These are phyloP conservation scores for Plasmopara muralis DNA, from an alignment of 352 stramenopile genomes.

Conservation along the genomic window DNA sequence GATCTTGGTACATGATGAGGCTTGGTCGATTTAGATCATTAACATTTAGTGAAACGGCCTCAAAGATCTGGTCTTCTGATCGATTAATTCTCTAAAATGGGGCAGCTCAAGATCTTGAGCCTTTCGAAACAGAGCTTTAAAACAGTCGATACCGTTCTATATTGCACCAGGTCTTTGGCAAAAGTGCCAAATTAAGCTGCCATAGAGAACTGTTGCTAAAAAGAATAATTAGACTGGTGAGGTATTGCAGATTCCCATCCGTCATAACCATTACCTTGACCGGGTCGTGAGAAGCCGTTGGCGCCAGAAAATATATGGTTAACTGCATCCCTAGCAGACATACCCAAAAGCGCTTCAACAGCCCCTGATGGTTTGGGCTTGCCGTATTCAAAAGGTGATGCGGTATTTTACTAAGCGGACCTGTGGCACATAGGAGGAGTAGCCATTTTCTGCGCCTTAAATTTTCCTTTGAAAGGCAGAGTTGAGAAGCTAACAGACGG, in stretches of 20 bases:
- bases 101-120: conserved; percentile 2
- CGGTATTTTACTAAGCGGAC: neutral
- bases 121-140: neutral
- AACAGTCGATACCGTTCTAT: neutral
- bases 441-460: neutral
- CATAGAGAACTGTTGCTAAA: neutral
- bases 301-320: conserved; percentile 5
- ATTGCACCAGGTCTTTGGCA: neutral
- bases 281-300: conserved; percentile 5
- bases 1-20: neutral
- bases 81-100: neutral
- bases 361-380: neutral
- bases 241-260: neutral
- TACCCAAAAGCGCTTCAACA: neutral
- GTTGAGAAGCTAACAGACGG: neutral
- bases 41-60: conserved; percentile 1
- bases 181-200: neutral
- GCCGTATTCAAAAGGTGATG: neutral
- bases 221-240: conserved; percentile 5
- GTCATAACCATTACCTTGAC: conserved; percentile 3
- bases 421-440: neutral
- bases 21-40: neutral
- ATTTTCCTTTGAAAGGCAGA: neutral
- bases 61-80: neutral
- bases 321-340: conserved; percentile 4